Evolutionary conservation across 2,329 filamentous ascomycete species (phyloP).

Genomic region (Septoria petroselini): DNA sequence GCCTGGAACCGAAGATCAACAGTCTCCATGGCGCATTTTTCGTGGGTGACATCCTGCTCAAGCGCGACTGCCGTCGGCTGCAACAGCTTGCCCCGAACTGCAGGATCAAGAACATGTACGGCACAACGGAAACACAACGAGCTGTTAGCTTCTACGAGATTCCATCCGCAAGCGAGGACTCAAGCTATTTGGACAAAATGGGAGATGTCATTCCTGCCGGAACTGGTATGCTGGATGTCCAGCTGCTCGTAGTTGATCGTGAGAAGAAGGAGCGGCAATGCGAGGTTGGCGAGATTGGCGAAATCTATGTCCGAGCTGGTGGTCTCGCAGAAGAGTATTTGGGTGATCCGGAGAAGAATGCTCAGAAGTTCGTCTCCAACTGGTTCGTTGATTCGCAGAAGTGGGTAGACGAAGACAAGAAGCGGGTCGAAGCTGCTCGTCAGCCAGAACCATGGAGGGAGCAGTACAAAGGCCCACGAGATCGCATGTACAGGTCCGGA

Average conservation of each 20-base stretch:
- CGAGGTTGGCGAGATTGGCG: slow-evolving; percentile 75
- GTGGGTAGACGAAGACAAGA: slow-evolving; percentile 65
- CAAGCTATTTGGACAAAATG: slow-evolving; percentile 61
- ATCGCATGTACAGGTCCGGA: slow-evolving; percentile 82
- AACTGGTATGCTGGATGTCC: slow-evolving; percentile 82
- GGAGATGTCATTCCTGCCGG: slow-evolving; percentile 79
- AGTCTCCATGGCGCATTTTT: slow-evolving; percentile 78
- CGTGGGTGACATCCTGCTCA: slow-evolving; percentile 86
- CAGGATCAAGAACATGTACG: slow-evolving; percentile 80
- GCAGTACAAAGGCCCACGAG: slow-evolving; percentile 76
- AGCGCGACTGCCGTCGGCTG: slow-evolving; percentile 73
- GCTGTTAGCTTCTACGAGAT: slow-evolving; percentile 82
- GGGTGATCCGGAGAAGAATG: slow-evolving; percentile 60
- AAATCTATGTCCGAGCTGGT: slow-evolving; percentile 77
- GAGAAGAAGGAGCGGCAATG: slow-evolving; percentile 67
- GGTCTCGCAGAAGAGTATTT: slow-evolving; percentile 82
- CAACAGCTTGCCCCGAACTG: slow-evolving; percentile 72
- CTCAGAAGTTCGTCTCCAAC: slow-evolving; percentile 74
- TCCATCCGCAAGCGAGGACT: slow-evolving; percentile 61
- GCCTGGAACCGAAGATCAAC: slow-evolving; percentile 62
- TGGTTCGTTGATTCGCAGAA: slow-evolving; percentile 77
- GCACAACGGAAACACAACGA: slow-evolving; percentile 79
- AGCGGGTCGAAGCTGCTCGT: slow-evolving; percentile 46
- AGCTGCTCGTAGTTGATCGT: slow-evolving; percentile 78
- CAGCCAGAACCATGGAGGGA: slow-evolving; percentile 70